Evolutionary conservation across 441 rosid genomes (phyloP).

Genomic region (Capsella rubella): DNA sequence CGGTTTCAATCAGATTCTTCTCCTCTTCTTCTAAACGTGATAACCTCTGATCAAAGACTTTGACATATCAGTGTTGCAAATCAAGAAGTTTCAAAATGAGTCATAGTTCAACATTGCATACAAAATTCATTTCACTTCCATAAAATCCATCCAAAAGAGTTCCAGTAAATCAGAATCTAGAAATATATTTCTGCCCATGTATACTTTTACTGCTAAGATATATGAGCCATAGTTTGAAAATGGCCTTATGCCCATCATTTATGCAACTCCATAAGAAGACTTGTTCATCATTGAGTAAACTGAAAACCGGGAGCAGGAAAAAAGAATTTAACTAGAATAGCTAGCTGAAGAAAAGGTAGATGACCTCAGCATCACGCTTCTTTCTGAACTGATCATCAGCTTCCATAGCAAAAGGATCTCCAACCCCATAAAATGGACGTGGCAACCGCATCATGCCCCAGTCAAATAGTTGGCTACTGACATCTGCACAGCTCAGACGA

Average conservation of each 20-base stretch:
- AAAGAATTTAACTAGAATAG: constrained; percentile 4
- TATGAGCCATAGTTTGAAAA: constrained; percentile 3
- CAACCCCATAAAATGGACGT: constrained; percentile 85
- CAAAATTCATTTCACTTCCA: constrained; percentile 15
- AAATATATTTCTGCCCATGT: background rate
- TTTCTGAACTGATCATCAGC: constrained; percentile 90
- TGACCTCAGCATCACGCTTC: constrained; percentile 97
- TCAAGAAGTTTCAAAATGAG: constrained; percentile 12
- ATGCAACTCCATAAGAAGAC: background rate
- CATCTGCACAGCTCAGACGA: constrained; percentile 70
- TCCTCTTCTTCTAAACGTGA: constrained; percentile 91
- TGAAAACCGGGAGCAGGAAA: background rate
- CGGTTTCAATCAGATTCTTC: constrained; percentile 78
- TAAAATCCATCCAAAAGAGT: constrained; percentile 1
- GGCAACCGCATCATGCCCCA: constrained; percentile 96
- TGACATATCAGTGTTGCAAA: constrained; percentile 39
- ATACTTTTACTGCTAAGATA: constrained; percentile 3
- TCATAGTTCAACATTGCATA: background rate
- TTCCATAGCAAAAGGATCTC: constrained; percentile 88
- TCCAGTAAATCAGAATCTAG: background rate
- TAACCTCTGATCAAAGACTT: constrained; percentile 69
- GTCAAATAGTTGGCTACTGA: constrained; percentile 82
- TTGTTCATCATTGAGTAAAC: background rate
- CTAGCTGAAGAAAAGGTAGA: constrained; percentile 27
- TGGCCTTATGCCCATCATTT: background rate